A percentile compares a stretch with the other conserved stretches of the same genome.
Conservation (phyloP, 495 filamentous ascomycete genomes). For the Tuber indicum region DNA sequence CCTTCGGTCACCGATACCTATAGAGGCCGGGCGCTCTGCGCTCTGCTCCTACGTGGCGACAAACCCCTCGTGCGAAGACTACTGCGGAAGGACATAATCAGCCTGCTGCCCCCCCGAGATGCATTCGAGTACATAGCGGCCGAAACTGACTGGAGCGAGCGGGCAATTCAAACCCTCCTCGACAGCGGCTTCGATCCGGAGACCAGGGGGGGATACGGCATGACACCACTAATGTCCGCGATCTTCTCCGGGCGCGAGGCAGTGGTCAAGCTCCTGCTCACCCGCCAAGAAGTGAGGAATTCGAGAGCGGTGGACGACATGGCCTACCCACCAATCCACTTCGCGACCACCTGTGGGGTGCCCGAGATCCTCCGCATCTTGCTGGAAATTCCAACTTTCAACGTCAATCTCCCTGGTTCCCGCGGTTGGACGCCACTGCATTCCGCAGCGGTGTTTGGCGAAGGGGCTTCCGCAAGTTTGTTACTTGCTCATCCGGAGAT, state of each 20-base stretch:
- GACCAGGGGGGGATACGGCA: neutral
- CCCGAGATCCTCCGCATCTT: neutral
- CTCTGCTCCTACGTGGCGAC: neutral
- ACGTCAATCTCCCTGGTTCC: neutral
- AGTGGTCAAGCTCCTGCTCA: neutral
- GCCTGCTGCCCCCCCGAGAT: neutral
- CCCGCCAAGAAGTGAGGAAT: neutral
- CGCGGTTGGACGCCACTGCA: neutral
- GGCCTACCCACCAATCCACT: neutral
- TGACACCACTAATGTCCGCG: neutral
- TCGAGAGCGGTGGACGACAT: neutral
- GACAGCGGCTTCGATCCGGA: neutral
- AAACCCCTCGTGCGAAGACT: neutral
- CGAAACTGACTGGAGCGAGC: neutral
- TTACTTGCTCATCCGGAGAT: neutral
- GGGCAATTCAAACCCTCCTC: neutral
- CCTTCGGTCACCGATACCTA: neutral
- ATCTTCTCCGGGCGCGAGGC: neutral
- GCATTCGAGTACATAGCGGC: neutral
- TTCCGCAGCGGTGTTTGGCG: neutral
- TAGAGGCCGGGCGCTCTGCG: neutral
- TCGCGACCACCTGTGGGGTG: neutral
- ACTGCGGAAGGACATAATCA: neutral
- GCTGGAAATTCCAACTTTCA: neutral
- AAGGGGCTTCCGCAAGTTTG: neutral